phyloP scores from a whole-genome alignment of 2,329 filamentous ascomycete species.

The Didymella lethalis region DNA sequence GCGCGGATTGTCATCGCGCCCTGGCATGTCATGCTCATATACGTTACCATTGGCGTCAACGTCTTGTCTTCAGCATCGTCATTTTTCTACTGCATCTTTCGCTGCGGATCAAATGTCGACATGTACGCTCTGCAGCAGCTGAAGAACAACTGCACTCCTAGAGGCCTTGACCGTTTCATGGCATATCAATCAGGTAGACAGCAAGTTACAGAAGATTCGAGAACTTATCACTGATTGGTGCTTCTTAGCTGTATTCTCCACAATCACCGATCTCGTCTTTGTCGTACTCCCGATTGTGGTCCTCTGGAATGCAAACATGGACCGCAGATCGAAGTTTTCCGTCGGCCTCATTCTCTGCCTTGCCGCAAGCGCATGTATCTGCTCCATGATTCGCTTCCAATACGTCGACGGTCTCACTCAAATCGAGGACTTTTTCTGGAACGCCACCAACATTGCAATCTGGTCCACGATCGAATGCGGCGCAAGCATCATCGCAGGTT shows the following conservation, averaged over 20 bases:
- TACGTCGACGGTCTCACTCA: slow-evolving; percentile 53
- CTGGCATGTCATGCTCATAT: slow-evolving; percentile 52
- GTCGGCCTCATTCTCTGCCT: slow-evolving; percentile 63
- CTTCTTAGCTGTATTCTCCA: slow-evolving; percentile 36
- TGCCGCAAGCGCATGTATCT: slow-evolving; percentile 60
- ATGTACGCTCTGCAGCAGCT: slow-evolving; percentile 44
- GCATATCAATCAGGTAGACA: slow-evolving; percentile 52
- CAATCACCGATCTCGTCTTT: slow-evolving; percentile 45
- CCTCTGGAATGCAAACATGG: slow-evolving; percentile 65
- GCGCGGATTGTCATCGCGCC: slow-evolving; percentile 52
- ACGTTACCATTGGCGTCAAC: slow-evolving; percentile 50
- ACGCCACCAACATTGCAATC: slow-evolving; percentile 57
- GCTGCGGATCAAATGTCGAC: slow-evolving; percentile 54
- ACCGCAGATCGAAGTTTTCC: slow-evolving; percentile 59
- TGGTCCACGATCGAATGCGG: slow-evolving; percentile 50
- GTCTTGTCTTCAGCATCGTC: slow-evolving; percentile 49
- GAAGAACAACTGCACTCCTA: slow-evolving; percentile 52
- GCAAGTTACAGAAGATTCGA: neutral
- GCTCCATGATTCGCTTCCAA: slow-evolving; percentile 62
- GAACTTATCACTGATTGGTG: neutral
- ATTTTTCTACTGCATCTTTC: slow-evolving; percentile 61
- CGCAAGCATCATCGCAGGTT: slow-evolving; percentile 57
- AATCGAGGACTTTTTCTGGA: slow-evolving; percentile 56
- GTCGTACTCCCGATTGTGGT: slow-evolving; percentile 54
- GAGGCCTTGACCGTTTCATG: slow-evolving; percentile 60